These are phyloP conservation scores for Xylaria flabelliformis DNA, from an alignment of 495 filamentous ascomycete genomes.

Conservation along the genomic window DNA sequence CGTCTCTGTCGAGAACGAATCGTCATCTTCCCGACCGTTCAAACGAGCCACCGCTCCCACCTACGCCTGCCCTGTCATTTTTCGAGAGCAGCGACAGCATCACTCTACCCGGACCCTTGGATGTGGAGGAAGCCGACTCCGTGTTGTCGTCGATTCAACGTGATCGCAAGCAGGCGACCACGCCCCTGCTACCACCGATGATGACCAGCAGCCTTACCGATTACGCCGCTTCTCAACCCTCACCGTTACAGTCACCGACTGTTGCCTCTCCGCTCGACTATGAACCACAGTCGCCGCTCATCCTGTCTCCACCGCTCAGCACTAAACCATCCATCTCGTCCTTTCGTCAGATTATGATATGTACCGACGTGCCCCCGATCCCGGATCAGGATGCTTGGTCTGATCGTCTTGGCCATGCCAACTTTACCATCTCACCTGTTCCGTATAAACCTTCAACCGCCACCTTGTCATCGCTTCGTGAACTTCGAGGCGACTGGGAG, in stretches of 20 bases:
- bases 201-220: conserved; percentile 58
- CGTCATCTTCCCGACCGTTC: conserved; percentile 53
- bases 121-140: conserved; percentile 64
- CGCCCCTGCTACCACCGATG: conserved; percentile 82
- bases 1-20: conserved; percentile 68
- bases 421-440: conserved; percentile 85
- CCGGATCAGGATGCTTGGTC: conserved; percentile 77
- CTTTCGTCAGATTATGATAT: conserved; percentile 57
- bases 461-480: conserved; percentile 63
- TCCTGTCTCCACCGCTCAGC: conserved; percentile 80
- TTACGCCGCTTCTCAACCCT: conserved; percentile 60
- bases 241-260: conserved; percentile 85
- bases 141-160: conserved; percentile 56
- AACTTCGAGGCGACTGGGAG: conserved; percentile 80
- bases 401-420: conserved; percentile 83
- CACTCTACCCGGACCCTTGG: conserved; percentile 54
- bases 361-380: conserved; percentile 54
- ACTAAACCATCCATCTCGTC: conserved; percentile 80
- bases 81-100: conserved; percentile 64
- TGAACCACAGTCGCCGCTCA: conserved; percentile 37
- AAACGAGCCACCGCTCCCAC: conserved; percentile 64
- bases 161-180: conserved; percentile 70
- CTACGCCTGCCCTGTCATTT: conserved; percentile 70
- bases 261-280: conserved; percentile 45
- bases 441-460: conserved; percentile 73